Conservation (phyloP, 108 stramenopile species). For the Nitzschia sp. region DNA sequence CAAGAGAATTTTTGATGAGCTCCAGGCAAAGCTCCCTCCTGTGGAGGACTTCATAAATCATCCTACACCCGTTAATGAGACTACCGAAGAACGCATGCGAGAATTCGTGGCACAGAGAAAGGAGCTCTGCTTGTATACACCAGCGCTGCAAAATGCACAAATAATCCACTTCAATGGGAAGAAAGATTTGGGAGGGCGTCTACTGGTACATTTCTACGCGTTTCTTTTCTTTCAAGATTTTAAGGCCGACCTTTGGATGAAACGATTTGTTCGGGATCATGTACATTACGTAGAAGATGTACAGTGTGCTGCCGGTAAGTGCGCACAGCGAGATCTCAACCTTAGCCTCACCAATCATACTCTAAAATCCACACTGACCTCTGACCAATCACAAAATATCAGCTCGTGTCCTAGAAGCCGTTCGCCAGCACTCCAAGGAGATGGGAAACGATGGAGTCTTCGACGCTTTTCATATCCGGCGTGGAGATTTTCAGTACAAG, state of each 20-base stretch:
- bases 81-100: conserved; percentile 52
- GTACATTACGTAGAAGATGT: conserved; percentile 85
- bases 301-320: conserved; percentile 82
- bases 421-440: conserved; percentile 49
- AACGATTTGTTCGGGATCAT: conserved; percentile 88
- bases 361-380: too few relatives aligned
- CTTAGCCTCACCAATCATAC: too few relatives aligned
- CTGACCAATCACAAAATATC: too few relatives aligned
- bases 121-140: conserved; percentile 71
- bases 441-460: conserved; percentile 41
- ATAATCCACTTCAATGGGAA: conserved; percentile 73
- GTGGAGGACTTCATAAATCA: conserved; percentile 36
- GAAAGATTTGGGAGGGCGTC: conserved; percentile 34
- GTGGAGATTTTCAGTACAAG: conserved; percentile 85
- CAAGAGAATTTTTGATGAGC: conserved; percentile 34
- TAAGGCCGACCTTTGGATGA: conserved; percentile 76
- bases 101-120: conserved; percentile 58
- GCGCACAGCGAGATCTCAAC: too few relatives aligned
- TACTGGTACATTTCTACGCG: conserved; percentile 86
- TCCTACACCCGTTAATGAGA: conserved; percentile 63
- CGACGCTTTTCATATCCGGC: conserved; percentile 85
- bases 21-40: conserved; percentile 20
- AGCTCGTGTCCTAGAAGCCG: conserved; percentile 70
- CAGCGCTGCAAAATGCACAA: conserved; percentile 58
- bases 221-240: conserved; percentile 87